Evolutionary conservation across 257 asterid species (phyloP), one percentile per base, ranked within the genome.

Genomic region (Phtheirospermum japonicum): DNA sequence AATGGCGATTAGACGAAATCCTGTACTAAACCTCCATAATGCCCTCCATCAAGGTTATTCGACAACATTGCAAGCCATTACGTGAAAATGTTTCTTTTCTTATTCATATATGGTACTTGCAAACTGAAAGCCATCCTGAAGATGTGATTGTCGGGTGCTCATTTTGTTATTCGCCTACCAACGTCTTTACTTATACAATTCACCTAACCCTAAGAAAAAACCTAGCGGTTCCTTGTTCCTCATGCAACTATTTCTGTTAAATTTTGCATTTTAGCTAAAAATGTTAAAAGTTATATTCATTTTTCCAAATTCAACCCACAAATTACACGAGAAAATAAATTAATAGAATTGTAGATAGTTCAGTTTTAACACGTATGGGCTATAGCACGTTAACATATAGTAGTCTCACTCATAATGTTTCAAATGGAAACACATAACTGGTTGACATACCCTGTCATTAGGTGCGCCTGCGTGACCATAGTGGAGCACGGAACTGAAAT

Each of bases 391-490:
- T 48, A 28, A 40, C 55, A 57, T 19, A 30, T 34, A 63, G 31
- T 26, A 13, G 26, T 48, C 32, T 39, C 9, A 34, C 6, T 12
- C 57, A 49, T 17, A 37, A 63, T 36, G 60, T 65, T 66, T 57
- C 50, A 45, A 40, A 63, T 33, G 60, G 59, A 60, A 71, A 56
- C 14, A 20, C 33, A 65, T 50, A 62, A 62, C 61, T 18, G 37
- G 58, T 65, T 57, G 72, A 61, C 79, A 63, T 86, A 89, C 99
- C 89, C 73, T 86, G 76, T 89, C 97, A 76, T 92, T 92, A 57
- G 99, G 97, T 67, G 99, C 99, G 56, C 96, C 99, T 61, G 97
- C 95, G 77, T 89, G 99, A 61, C 99, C 99, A 76, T 92, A 92
- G 79, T 92, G 99, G 72, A 92, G 96, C 61, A 89, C 89, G 52